phyloP scores from a whole-genome alignment of 73 alveolate genomes.

The Tetrahymena elliotti region DNA sequence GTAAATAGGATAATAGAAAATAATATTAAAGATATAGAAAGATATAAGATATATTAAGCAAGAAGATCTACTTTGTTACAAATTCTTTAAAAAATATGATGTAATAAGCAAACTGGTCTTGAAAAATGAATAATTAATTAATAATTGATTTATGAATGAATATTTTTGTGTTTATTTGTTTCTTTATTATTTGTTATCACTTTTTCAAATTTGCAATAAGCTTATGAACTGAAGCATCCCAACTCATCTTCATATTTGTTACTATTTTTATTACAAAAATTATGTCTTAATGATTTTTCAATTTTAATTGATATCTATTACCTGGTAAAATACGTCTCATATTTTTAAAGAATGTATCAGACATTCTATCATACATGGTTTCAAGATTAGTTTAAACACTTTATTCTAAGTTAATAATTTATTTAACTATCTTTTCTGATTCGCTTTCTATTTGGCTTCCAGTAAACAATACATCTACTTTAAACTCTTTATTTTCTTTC shows the following conservation, averaged over 20 bases:
- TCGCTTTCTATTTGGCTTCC: not conserved
- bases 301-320: not conserved
- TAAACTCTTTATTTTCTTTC: not conserved
- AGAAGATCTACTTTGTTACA: not conserved
- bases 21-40: too few species aligned
- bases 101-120: not conserved
- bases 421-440: not conserved
- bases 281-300: not conserved
- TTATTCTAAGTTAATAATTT: not conserved
- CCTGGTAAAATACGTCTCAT: conserved; percentile 1
- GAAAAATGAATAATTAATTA: not conserved
- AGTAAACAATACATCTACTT: not conserved
- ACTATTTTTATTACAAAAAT: not conserved
- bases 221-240: not conserved
- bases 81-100: not conserved
- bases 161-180: not conserved
- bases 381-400: not conserved
- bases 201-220: not conserved
- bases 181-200: not conserved
- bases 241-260: not conserved
- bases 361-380: not conserved
- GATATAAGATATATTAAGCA: too few species aligned
- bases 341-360: not conserved
- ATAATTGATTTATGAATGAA: not conserved
- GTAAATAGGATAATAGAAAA: too few species aligned